Evolutionary conservation across 2,329 filamentous ascomycete genomes (phyloP).

Genomic region (Aspergillus sp.): DNA sequence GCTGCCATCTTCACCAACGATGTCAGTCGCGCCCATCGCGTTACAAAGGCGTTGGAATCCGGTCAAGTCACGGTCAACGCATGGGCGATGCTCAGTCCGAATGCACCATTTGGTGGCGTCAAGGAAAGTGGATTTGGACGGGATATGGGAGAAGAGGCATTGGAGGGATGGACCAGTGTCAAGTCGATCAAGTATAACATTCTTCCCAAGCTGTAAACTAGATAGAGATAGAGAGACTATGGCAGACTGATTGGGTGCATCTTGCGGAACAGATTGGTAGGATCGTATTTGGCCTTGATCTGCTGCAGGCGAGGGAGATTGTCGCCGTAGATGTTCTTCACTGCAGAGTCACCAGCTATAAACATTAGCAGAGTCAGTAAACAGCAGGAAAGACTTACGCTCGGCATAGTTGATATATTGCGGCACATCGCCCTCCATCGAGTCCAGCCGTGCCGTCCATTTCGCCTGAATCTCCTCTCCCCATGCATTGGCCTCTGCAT

Average conservation of each 20-base stretch:
- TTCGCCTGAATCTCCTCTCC: slow-evolving; percentile 29
- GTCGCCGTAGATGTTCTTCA: slow-evolving; percentile 40
- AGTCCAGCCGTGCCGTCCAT: slow-evolving; percentile 21
- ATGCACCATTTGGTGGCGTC: slow-evolving; percentile 22
- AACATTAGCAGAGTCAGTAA: neutral
- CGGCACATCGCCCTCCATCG: slow-evolving; percentile 14
- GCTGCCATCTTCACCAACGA: slow-evolving; percentile 24
- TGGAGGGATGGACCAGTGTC: slow-evolving; percentile 18
- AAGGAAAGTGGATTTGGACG: slow-evolving; percentile 24
- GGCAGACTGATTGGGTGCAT: slow-evolving; percentile 28
- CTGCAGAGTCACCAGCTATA: slow-evolving; percentile 25
- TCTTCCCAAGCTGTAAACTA: slow-evolving; percentile 8
- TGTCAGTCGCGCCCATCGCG: slow-evolving; percentile 18
- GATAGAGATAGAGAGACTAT: too few relatives aligned
- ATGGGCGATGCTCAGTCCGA: slow-evolving; percentile 19
- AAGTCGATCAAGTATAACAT: slow-evolving; percentile 19
- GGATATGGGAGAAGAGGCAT: slow-evolving; percentile 22
- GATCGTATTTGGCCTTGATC: slow-evolving; percentile 45
- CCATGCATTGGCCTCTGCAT: slow-evolving; percentile 34
- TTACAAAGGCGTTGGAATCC: slow-evolving; percentile 14
- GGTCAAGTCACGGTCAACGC: slow-evolving; percentile 23
- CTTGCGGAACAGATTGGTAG: slow-evolving; percentile 44
- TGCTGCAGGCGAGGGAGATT: slow-evolving; percentile 38
- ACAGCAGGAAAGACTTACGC: slow-evolving; percentile 16
- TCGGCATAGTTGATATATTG: slow-evolving; percentile 34